Conservation (phyloP, 805 yeast genomes). For the Lachancea sp. region DNA sequence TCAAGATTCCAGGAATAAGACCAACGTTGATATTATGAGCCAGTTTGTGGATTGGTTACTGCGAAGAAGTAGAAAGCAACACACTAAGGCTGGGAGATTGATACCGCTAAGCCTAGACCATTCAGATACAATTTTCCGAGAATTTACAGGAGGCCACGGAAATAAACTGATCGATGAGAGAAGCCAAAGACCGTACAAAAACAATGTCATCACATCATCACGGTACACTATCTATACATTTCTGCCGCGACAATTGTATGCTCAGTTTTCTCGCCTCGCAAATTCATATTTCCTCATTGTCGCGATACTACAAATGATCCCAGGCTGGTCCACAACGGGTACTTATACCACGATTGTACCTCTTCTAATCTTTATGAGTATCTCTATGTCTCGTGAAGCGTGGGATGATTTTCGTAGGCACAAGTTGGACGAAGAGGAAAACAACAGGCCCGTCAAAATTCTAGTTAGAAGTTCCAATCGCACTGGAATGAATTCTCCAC, state of each 20-base stretch:
- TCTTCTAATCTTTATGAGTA: conserved; percentile 72
- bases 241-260: conserved; percentile 79
- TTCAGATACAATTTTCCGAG: conserved; percentile 21
- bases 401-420: conserved; percentile 90
- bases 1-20: not conserved
- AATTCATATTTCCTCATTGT: conserved; percentile 85
- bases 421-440: conserved; percentile 77
- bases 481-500: conserved; percentile 1
- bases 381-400: conserved; percentile 89
- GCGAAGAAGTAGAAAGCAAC: conserved; percentile 43
- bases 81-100: conserved; percentile 62
- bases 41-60: conserved; percentile 29
- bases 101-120: conserved; percentile 58
- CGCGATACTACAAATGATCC: conserved; percentile 91
- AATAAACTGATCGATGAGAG: conserved; percentile 61
- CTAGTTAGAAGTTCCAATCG: conserved; percentile 19
- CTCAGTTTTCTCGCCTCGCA: conserved; percentile 90
- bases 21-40: not conserved
- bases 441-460: conserved; percentile 46
- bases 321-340: conserved; percentile 97
- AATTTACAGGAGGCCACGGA: conserved; percentile 13
- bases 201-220: conserved; percentile 77
- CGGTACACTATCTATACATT: conserved; percentile 76
- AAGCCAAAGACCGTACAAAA: conserved; percentile 46
- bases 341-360: conserved; percentile 92